Percentiles rank a stretch among this genome's conserved stretches.
Evolutionary conservation across 192 early-diverging fungal genomes (phyloP).

Genomic region (Lobosporangium transversale): DNA sequence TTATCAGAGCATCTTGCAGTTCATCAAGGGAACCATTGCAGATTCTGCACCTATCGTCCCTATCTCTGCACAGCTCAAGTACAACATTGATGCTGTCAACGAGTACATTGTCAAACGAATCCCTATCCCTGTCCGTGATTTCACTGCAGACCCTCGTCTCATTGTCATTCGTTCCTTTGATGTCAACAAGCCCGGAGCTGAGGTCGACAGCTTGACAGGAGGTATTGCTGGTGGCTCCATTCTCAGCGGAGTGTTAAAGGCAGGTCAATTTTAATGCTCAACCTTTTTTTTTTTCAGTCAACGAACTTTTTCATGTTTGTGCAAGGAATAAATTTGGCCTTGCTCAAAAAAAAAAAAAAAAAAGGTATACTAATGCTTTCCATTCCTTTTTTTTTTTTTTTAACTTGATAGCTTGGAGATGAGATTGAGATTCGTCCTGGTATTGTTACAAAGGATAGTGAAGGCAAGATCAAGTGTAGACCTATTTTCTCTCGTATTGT

Average conservation of each 20-base stretch:
- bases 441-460: conserved; percentile 86
- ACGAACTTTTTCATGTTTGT: no score
- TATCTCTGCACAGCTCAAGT: conserved; percentile 97
- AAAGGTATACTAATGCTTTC: no score
- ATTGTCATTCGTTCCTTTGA: conserved; percentile 99
- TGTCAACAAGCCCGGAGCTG: conserved; percentile 97
- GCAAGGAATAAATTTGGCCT: no score
- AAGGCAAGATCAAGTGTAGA: conserved; percentile 81
- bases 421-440: conserved; percentile 97
- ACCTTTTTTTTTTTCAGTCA: no score
- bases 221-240: conserved; percentile 98
- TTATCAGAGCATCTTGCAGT: conserved; percentile 89
- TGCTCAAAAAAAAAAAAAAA: no score
- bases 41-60: conserved; percentile 96
- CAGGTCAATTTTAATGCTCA: no score
- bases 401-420: conserved; percentile 85
- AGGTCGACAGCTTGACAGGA: conserved; percentile 91
- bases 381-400: no score
- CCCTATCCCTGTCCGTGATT: conserved; percentile 94
- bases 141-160: conserved; percentile 87
- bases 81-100: conserved; percentile 98
- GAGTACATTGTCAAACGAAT: conserved; percentile 98
- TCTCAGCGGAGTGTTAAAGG: conserved; percentile 85
- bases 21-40: conserved; percentile 93
- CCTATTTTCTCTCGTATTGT: conserved; percentile 92